Base-by-base conservation (phyloP, 139 green algal genomes). In the Chlamydomonas sphaeroides region DNA sequence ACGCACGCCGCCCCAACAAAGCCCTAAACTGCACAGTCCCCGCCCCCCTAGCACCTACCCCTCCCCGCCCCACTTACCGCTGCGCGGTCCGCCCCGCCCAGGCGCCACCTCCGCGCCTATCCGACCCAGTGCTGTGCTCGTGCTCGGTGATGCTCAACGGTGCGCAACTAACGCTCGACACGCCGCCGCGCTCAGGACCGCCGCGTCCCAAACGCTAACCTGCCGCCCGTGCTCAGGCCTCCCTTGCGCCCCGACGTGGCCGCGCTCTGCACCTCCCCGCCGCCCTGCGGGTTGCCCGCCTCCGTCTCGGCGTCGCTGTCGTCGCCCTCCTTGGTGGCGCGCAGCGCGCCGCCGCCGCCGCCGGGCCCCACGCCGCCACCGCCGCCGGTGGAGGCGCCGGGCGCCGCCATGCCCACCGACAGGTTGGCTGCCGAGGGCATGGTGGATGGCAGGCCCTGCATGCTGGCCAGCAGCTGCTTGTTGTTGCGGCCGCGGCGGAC, bases 401-500 rank as follows among this genome's bases (percentile, higher is more conserved):
- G 32, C n/a, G n/a, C n/a, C n/a, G n/a, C n/a, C 67, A 74, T 21
- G 42, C 7, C 56, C 23, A 25, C 25, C 25, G 1, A 41, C 33
- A 75, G 3, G 45, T 67, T 84, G 65, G 35, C 49, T 48, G 36
- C 42, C 15, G 77, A 76, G 77, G 77, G 26, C 30, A 67, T 75
- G 32, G 48, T 41, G 33, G 65, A 23, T 0, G 65, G 77, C 65
- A 84, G 45, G 32, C 63, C 65, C 10, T 32, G 33, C 0, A 75
- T 30, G 41, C 63, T 67, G 49, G 65, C 62, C 45, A 84, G 28
- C 35, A 84, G 26, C 45, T 57, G 65, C 77, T 84, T 84, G 77
- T 84, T 84, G 77, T 84, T 84, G 65, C 77, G 77, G 77, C 77
- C 77, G 48, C 77, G 77, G 35, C 77, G 77, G 23, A 84, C 77